Evolutionary conservation across 352 stramenopile species (phyloP).

Genomic region (Thraustochytrium striatum): DNA sequence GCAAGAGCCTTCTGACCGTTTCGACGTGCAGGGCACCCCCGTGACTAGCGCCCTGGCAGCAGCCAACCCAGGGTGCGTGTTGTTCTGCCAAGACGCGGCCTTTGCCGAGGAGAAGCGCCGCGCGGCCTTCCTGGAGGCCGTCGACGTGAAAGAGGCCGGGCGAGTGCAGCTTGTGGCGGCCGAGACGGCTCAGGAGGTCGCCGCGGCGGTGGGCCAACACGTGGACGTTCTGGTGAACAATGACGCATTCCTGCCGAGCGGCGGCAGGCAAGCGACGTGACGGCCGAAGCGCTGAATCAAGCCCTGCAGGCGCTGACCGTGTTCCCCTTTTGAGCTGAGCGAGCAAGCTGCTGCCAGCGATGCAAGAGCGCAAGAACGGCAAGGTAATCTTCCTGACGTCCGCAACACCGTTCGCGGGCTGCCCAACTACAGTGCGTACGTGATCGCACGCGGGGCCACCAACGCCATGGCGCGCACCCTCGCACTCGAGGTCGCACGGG

Average conservation of each 20-base stretch:
- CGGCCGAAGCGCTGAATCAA: neutral
- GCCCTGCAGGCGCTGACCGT: constrained; percentile 11
- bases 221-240: constrained; percentile 15
- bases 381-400: constrained; percentile 26
- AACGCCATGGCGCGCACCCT: constrained; percentile 26
- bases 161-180: neutral
- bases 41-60: too few species aligned
- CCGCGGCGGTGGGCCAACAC: neutral
- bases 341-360: constrained; percentile 3
- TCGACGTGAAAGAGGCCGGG: neutral
- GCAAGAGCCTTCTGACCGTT: too few species aligned
- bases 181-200: neutral
- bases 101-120: neutral
- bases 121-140: neutral
- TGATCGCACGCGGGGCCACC: constrained; percentile 1
- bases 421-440: constrained; percentile 18
- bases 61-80: neutral
- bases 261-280: neutral
- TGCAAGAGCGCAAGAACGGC: neutral
- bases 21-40: too few species aligned
- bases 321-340: constrained; percentile 29
- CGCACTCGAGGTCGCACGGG: neutral
- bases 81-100: constrained; percentile 8
- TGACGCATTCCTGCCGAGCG: neutral
- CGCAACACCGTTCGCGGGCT: neutral